Evolutionary conservation across 2,329 filamentous ascomycete species (phyloP).

Genomic region (Rhinocladiella mackenziei): DNA sequence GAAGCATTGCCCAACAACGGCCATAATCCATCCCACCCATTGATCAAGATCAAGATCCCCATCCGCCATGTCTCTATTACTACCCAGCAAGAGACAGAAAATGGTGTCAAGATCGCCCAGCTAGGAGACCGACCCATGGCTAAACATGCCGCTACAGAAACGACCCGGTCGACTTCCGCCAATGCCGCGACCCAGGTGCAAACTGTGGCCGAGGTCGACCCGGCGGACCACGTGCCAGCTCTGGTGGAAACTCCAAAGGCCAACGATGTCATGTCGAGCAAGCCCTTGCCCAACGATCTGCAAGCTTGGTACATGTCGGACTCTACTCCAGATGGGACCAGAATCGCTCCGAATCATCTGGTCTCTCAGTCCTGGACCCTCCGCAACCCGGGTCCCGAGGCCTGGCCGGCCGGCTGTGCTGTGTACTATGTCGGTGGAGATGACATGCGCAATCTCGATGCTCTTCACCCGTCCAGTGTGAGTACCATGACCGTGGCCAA

Average conservation of each 20-base stretch:
- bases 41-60: constrained; percentile 95
- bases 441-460: constrained; percentile 90
- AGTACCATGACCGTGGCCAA: constrained; percentile 71
- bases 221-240: constrained; percentile 43
- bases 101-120: constrained; percentile 59
- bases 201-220: constrained; percentile 69
- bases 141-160: constrained; percentile 52
- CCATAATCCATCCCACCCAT: constrained; percentile 92
- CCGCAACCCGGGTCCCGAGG: constrained; percentile 70
- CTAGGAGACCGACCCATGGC: constrained; percentile 64
- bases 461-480: constrained; percentile 71
- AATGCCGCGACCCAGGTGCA: constrained; percentile 61
- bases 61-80: constrained; percentile 83
- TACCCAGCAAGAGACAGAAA: constrained; percentile 72
- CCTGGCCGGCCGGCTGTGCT: constrained; percentile 86
- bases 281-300: constrained; percentile 46
- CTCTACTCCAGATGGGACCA: constrained; percentile 71
- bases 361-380: constrained; percentile 93
- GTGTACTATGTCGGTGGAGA: constrained; percentile 92
- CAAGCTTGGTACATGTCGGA: constrained; percentile 73
- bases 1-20: constrained; percentile 79
- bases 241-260: constrained; percentile 21
- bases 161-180: constrained; percentile 44
- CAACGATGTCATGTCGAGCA: constrained; percentile 20
- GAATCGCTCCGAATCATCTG: constrained; percentile 63